A percentile compares a stretch with the other conserved stretches of the same genome.
These are phyloP conservation scores for Cladosporium colombiae DNA, from an alignment of 2,329 filamentous ascomycete species.

Conservation along the genomic window DNA sequence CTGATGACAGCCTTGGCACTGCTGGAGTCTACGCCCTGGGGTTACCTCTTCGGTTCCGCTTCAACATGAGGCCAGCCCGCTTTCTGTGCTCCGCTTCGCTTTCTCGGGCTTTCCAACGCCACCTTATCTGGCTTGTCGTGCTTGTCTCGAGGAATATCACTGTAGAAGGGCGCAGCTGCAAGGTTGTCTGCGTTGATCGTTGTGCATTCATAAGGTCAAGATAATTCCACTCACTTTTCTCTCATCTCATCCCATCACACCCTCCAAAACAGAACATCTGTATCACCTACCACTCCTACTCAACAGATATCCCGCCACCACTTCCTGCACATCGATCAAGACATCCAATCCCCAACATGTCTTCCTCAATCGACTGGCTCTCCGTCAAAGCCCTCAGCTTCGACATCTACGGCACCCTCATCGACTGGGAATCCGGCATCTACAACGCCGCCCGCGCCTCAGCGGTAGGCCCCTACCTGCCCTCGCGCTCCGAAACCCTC, in stretches of 20 bases:
- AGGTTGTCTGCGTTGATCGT: background rate
- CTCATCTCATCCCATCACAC: background rate
- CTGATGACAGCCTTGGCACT: background rate
- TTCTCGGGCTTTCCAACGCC: conserved; percentile 4
- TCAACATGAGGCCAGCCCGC: background rate
- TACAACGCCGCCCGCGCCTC: conserved; percentile 51
- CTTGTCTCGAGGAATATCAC: background rate
- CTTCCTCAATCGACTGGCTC: conserved; percentile 33
- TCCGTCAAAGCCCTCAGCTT: conserved; percentile 60
- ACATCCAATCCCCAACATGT: conserved; percentile 22
- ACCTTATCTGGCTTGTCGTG: background rate
- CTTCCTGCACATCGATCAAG: background rate
- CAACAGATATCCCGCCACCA: background rate
- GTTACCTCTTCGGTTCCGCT: background rate
- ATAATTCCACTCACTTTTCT: background rate
- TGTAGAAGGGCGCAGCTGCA: background rate
- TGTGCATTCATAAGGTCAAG: conserved; percentile 1
- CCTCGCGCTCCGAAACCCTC: conserved; percentile 46
- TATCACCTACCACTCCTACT: too few relatives aligned
- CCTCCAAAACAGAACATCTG: background rate
- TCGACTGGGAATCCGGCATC: conserved; percentile 76
- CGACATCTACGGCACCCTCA: conserved; percentile 77
- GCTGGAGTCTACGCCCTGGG: background rate
- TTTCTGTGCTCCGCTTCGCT: background rate
- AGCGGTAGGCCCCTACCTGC: conserved; percentile 51